Evolutionary conservation across 2,329 filamentous ascomycete species (phyloP), one percentile per base, ranked within the genome.

Genomic region (Cercospora zeae-maydis): DNA sequence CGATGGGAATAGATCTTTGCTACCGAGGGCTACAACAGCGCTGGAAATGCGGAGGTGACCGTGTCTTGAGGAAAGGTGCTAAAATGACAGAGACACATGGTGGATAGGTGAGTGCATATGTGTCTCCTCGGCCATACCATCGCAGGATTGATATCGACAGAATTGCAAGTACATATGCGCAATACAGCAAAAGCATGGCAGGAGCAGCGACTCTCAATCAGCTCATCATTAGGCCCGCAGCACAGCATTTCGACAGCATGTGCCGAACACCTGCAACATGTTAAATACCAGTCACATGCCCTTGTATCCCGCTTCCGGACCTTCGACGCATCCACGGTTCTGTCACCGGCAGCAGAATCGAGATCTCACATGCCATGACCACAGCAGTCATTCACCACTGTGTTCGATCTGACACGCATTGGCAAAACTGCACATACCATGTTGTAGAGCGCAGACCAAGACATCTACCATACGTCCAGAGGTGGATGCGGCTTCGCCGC

Each of bases 1-100:
- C 19, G 42, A 47, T 24, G 6, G 39, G 6, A 19, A 47, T 21
- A 52, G 49, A 64, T 66, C 42, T 31, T 66, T 13, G 64, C 64
- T 14, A 52, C 55, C 10, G 64, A 66, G 30, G 62, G 61, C 11
- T 63, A 62, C 30, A n/a, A 63, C 9, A 63, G 61, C 36, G 49
- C 61, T 33, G 61, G 64, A 13, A 49, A 39, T 45, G 58, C 63
- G 9, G 42, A 31, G 11, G 61, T 66, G 16, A 66, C 63, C 13
- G 63, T 65, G 14, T 45, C 34, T 21, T 61, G 56, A 8, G 27
- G 19, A 19, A 47, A 8, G 19, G 14, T 7, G 11, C 10, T 27
- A 10, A 5, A 27, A 10, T 47, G 9, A 47, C 9, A 47, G 19
- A 24, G 19, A 13, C 10, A 19, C 42, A 27, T 19, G 3, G 5